Conservation (phyloP, 345 rosid genomes). For the Acer campestre region DNA sequence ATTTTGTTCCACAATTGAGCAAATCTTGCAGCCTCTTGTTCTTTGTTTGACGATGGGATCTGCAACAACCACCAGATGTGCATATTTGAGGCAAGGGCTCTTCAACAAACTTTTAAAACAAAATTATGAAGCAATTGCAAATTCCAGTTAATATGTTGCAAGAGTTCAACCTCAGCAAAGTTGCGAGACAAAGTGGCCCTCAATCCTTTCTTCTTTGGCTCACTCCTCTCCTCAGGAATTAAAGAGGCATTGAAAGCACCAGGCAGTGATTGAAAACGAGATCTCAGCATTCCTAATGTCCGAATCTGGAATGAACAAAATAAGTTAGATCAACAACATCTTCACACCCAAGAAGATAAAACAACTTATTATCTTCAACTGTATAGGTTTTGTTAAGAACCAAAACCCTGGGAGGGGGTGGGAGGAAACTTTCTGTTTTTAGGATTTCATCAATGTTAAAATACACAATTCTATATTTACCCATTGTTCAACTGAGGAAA, state of each 20-base stretch:
- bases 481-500: not conserved
- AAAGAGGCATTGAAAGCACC: slow-evolving; percentile 83
- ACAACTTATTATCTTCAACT: not conserved
- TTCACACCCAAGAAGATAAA: not conserved
- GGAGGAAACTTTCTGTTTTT: too few species aligned
- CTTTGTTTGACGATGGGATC: slow-evolving; percentile 61
- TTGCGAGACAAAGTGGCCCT: slow-evolving; percentile 70
- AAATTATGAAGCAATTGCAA: not conserved
- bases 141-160: not conserved
- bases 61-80: slow-evolving; percentile 31
- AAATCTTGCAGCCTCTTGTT: slow-evolving; percentile 87
- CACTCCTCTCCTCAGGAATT: slow-evolving; percentile 72
- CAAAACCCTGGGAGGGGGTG: not conserved
- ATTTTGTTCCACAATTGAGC: slow-evolving; percentile 99
- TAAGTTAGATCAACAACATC: slow-evolving; percentile 11
- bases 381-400: not conserved
- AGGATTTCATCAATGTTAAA: too few species aligned
- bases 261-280: slow-evolving; percentile 90
- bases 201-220: slow-evolving; percentile 68
- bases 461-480: too few species aligned
- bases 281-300: slow-evolving; percentile 96
- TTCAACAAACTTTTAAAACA: not conserved
- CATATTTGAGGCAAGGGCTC: slow-evolving; percentile 2
- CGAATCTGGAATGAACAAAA: slow-evolving; percentile 68
- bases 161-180: slow-evolving; percentile 44